Evolutionary conservation across 108 stramenopile genomes (phyloP).

Genomic region (Bacterosira constricta): DNA sequence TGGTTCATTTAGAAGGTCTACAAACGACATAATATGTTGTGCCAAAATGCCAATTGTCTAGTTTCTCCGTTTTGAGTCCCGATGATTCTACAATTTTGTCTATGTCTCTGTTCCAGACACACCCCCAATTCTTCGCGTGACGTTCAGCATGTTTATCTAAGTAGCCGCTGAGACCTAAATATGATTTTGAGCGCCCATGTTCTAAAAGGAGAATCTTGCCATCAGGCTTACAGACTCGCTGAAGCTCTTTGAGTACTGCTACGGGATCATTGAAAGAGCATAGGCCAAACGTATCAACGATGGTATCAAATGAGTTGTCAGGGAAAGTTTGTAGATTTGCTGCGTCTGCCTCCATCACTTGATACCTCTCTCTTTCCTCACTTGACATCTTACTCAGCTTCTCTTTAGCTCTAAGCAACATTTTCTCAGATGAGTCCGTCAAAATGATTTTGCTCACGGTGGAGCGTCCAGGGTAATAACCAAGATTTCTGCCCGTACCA

Average conservation of each 20-base stretch:
- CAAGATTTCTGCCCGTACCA: conserved; percentile 86
- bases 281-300: conserved; percentile 93
- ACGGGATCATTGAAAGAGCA: conserved; percentile 91
- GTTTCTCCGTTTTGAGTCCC: conserved; percentile 60
- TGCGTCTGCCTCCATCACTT: conserved; percentile 65
- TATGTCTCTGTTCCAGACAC: conserved; percentile 90
- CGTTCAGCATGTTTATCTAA: conserved; percentile 82
- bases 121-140: conserved; percentile 90
- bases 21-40: conserved; percentile 89
- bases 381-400: conserved; percentile 51
- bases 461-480: conserved; percentile 58
- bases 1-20: conserved; percentile 39
- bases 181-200: conserved; percentile 76
- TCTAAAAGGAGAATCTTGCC: conserved; percentile 83
- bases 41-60: conserved; percentile 85
- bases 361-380: conserved; percentile 45
- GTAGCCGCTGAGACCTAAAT: conserved; percentile 58
- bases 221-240: conserved; percentile 81
- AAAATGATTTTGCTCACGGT: conserved; percentile 68
- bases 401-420: conserved; percentile 71
- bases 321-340: conserved; percentile 51
- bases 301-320: conserved; percentile 79
- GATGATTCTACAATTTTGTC: conserved; percentile 64
- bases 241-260: conserved; percentile 78
- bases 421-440: conserved; percentile 77